A percentile compares a stretch with the other conserved stretches of the same genome.
Evolutionary conservation across 352 stramenopile genomes (phyloP).

Genomic region (Globisporangium camurandrum): DNA sequence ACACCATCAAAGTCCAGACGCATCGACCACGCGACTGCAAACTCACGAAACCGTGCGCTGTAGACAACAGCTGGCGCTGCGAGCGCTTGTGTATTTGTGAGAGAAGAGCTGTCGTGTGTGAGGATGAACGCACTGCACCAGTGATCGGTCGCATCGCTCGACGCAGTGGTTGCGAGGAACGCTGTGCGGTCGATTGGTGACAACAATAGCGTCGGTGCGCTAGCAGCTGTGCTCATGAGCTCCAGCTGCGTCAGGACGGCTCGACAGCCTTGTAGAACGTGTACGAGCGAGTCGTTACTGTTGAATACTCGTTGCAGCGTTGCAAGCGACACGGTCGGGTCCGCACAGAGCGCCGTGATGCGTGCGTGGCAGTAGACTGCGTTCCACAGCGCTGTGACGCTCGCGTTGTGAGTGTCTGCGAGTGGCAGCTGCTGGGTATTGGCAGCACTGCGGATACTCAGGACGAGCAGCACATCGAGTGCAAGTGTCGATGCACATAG

Average conservation of each 20-base stretch:
- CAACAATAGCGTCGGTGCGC: no score
- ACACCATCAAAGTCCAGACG: slow-evolving; percentile 10
- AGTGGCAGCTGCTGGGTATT: no score
- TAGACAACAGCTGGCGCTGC: background rate
- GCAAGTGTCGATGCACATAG: background rate
- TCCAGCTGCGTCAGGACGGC: background rate
- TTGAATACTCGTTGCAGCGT: slow-evolving; percentile 1
- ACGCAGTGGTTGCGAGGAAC: slow-evolving; percentile 1
- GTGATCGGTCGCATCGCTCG: slow-evolving; percentile 2
- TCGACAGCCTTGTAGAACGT: slow-evolving; percentile 1
- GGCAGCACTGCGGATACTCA: no score
- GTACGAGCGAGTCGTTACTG: background rate
- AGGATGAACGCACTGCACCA: slow-evolving; percentile 9
- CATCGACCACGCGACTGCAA: slow-evolving; percentile 1
- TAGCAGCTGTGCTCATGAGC: background rate
- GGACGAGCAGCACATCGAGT: background rate
- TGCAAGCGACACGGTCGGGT: background rate
- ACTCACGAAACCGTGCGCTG: background rate
- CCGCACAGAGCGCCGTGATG: background rate
- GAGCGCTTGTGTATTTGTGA: background rate
- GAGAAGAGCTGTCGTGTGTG: background rate
- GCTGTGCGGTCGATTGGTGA: background rate
- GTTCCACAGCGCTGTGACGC: background rate
- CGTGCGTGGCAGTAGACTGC: slow-evolving; percentile 6
- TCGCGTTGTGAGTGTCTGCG: background rate